Evolutionary conservation across 495 filamentous ascomycete genomes (phyloP).

Genomic region (Neurospora sp.): DNA sequence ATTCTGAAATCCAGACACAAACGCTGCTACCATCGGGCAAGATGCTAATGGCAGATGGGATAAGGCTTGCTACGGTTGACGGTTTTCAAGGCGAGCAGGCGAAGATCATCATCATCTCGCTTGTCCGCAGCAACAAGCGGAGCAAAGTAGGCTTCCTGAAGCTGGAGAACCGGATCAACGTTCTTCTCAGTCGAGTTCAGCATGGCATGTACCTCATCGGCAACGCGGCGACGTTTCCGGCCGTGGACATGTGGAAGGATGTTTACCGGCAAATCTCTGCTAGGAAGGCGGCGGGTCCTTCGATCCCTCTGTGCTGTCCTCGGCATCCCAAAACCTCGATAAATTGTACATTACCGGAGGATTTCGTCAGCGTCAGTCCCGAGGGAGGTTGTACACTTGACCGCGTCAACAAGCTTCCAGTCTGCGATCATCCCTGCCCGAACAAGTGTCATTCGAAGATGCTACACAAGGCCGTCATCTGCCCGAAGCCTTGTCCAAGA

Average conservation of each 20-base stretch:
- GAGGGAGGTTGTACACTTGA: slow-evolving; percentile 60
- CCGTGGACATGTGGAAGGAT: slow-evolving; percentile 60
- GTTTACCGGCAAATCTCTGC: slow-evolving; percentile 47
- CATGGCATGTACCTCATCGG: slow-evolving; percentile 85
- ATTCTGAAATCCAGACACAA: too few relatives aligned
- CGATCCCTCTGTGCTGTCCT: slow-evolving; percentile 53
- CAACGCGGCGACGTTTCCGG: slow-evolving; percentile 47
- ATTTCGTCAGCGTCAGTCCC: slow-evolving; percentile 52
- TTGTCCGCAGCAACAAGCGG: slow-evolving; percentile 62
- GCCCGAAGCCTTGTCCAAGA: slow-evolving; percentile 52
- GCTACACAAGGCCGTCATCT: slow-evolving; percentile 54
- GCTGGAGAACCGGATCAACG: slow-evolving; percentile 72
- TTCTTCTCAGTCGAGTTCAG: slow-evolving; percentile 60
- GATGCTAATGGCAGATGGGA: slow-evolving; percentile 44
- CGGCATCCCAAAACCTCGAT: slow-evolving; percentile 55
- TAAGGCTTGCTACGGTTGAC: slow-evolving; percentile 71
- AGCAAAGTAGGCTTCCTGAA: slow-evolving; percentile 62
- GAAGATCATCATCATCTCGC: slow-evolving; percentile 69
- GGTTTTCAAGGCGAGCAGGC: slow-evolving; percentile 83
- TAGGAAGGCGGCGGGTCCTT: slow-evolving; percentile 41
- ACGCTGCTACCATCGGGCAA: slow-evolving; percentile 19
- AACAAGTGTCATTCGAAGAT: slow-evolving; percentile 60
- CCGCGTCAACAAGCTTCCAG: slow-evolving; percentile 47
- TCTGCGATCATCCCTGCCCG: slow-evolving; percentile 62
- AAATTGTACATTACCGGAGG: slow-evolving; percentile 44